Percentiles rank a stretch among this genome's conserved stretches.
These are phyloP conservation scores for Graphiopsis chlorocephala DNA, from an alignment of 2,329 filamentous ascomycete genomes.

Conservation along the genomic window DNA sequence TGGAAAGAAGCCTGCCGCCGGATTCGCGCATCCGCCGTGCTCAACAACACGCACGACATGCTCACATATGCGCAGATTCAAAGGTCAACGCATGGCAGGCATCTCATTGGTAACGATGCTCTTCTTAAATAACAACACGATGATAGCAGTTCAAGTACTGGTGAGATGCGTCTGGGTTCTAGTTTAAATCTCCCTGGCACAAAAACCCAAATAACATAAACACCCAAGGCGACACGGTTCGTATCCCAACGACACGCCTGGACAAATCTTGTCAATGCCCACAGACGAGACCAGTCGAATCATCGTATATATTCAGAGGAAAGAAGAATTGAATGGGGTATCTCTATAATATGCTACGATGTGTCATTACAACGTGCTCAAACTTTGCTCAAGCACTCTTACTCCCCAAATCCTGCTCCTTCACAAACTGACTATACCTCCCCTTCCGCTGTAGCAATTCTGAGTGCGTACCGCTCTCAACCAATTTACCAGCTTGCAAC, in stretches of 20 bases:
- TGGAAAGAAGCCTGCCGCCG: neutral
- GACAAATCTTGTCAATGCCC: no score
- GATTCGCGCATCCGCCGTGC: neutral
- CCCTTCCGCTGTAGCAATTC: conserved; percentile 38
- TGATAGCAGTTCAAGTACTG: no score
- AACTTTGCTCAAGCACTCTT: neutral
- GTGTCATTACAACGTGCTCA: neutral
- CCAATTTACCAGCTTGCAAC: conserved; percentile 37
- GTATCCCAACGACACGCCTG: no score
- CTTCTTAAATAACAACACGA: neutral
- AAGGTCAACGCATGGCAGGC: neutral
- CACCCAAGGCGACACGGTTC: no score
- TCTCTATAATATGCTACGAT: neutral
- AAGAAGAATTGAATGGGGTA: neutral
- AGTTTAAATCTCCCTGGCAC: no score
- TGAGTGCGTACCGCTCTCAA: conserved; percentile 40
- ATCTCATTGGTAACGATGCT: neutral
- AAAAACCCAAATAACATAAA: no score
- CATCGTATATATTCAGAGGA: no score
- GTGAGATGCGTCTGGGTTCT: no score
- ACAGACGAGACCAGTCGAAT: no score
- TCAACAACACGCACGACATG: neutral
- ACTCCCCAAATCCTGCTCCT: conserved; percentile 12
- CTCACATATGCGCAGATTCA: neutral
- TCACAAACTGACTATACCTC: conserved; percentile 32